Conservation (phyloP, 768 basidiomycete species). For the Mycena pura region DNA sequence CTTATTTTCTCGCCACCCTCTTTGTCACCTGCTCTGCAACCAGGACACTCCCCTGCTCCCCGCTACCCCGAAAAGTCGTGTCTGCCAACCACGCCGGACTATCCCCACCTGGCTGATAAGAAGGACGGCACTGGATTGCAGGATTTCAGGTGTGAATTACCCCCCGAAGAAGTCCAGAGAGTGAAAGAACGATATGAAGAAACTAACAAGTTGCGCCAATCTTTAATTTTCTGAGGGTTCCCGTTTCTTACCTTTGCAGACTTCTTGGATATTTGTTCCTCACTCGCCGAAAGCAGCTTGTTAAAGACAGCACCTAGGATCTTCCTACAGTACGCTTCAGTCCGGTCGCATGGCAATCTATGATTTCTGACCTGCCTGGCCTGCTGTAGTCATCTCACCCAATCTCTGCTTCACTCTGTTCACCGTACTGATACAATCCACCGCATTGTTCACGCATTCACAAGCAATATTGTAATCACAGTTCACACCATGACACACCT, state of each 20-base stretch:
- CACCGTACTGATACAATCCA: too few relatives aligned
- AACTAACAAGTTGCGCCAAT: conserved; percentile 59
- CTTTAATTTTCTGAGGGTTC: neutral
- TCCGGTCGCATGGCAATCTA: conserved; percentile 25
- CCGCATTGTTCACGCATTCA: too few relatives aligned
- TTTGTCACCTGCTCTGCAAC: conserved; percentile 4
- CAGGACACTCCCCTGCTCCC: neutral
- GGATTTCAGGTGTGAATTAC: conserved; percentile 7
- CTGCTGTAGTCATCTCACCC: neutral
- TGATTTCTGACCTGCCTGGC: neutral
- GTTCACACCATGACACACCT: too few relatives aligned
- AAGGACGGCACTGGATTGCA: conserved; percentile 21
- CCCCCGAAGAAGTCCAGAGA: conserved; percentile 46
- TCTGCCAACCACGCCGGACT: conserved; percentile 1
- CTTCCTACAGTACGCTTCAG: neutral
- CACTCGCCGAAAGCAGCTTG: conserved; percentile 56
- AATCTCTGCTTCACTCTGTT: neutral
- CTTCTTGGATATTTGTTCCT: conserved; percentile 70
- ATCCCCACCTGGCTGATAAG: conserved; percentile 4
- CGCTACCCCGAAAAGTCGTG: neutral
- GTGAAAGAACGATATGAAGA: conserved; percentile 70
- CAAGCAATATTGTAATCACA: too few relatives aligned
- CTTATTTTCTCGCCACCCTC: conserved; percentile 47
- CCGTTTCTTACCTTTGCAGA: conserved; percentile 42
- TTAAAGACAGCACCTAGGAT: conserved; percentile 8